Evolutionary conservation across 345 rosid species (phyloP).

Genomic region (Gossypioides kirkii): DNA sequence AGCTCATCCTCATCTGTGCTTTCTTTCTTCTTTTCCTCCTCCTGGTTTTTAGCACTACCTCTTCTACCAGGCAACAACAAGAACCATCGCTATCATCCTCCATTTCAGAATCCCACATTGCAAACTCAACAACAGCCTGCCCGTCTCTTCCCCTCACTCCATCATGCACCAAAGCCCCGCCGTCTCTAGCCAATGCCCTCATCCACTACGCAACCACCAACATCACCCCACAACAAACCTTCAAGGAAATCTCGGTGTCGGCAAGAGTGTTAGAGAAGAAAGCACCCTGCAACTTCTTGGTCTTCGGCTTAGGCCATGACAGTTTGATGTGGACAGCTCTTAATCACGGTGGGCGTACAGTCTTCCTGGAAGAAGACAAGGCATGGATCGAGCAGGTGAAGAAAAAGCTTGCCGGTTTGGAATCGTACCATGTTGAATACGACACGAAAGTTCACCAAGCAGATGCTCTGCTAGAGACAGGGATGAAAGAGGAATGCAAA

Average conservation of each 20-base stretch:
- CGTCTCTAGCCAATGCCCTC: constrained; percentile 56
- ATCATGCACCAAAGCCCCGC: constrained; percentile 53
- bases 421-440: constrained; percentile 66
- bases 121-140: background rate
- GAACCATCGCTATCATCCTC: background rate
- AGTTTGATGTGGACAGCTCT: constrained; percentile 93
- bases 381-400: constrained; percentile 76
- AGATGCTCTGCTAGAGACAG: constrained; percentile 56
- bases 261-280: constrained; percentile 52
- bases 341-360: constrained; percentile 73
- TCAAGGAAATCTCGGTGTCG: constrained; percentile 58
- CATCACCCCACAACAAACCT: constrained; percentile 81
- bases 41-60: background rate
- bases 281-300: constrained; percentile 89
- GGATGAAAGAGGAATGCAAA: constrained; percentile 69
- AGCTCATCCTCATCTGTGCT: constrained; percentile 6
- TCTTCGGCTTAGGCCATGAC: constrained; percentile 86
- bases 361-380: constrained; percentile 85
- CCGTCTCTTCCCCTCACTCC: background rate
- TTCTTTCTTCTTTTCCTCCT: constrained; percentile 13
- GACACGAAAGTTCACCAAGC: constrained; percentile 78
- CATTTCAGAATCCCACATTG: background rate
- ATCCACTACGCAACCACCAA: constrained; percentile 80
- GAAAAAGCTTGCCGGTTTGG: constrained; percentile 58
- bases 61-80: constrained; percentile 4